These are phyloP conservation scores for Furcasterigmium furcatum DNA, from an alignment of 2,329 filamentous ascomycete genomes.

Conservation along the genomic window DNA sequence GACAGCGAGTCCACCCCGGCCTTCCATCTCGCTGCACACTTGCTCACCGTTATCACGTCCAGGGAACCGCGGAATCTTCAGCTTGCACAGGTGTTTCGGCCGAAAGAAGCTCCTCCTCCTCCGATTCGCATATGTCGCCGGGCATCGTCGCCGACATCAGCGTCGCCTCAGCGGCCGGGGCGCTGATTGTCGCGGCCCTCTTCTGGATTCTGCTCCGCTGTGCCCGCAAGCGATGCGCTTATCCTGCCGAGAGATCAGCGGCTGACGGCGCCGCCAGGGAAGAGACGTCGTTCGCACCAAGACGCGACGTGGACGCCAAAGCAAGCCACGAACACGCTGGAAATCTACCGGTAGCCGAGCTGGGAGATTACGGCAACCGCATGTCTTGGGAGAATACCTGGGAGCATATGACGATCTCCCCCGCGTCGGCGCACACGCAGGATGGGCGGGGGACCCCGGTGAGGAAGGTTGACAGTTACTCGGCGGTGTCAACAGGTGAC, in stretches of 20 bases:
- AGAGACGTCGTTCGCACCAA: background rate
- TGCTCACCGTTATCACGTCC: too few species aligned
- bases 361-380: background rate
- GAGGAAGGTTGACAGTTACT: background rate
- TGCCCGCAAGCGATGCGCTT: too few species aligned
- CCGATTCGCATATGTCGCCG: background rate
- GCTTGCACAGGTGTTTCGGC: too few species aligned
- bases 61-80: too few species aligned
- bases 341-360: background rate
- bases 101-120: too few species aligned
- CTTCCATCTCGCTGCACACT: too few species aligned
- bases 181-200: background rate
- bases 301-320: too few species aligned
- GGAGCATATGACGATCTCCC: background rate
- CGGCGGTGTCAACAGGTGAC: background rate
- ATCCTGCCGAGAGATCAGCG: background rate
- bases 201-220: background rate
- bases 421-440: background rate
- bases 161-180: background rate
- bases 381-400: conserved; percentile 1
- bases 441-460: background rate
- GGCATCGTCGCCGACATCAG: background rate
- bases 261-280: background rate
- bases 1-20: background rate
- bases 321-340: background rate